Conservation (phyloP, 345 rosid species). For the Kandelia obovata region DNA sequence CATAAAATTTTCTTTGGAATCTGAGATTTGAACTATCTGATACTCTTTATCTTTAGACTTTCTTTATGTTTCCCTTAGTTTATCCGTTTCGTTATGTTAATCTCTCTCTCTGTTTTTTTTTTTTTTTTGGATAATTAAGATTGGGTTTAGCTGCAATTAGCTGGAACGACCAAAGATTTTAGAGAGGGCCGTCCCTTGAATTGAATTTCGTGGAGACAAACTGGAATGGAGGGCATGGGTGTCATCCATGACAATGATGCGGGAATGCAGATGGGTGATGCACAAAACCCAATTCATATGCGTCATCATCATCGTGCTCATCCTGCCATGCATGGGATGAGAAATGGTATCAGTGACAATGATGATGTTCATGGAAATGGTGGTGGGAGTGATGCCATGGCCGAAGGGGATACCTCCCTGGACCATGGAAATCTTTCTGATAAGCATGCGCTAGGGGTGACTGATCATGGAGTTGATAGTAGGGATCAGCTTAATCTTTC, state of each 20-base stretch:
- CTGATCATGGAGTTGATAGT: constrained; percentile 10
- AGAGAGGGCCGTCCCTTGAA: background rate
- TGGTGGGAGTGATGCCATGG: constrained; percentile 29
- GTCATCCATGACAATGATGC: constrained; percentile 38
- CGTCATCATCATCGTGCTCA: constrained; percentile 36
- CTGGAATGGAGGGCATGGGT: constrained; percentile 31
- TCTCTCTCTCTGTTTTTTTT: background rate
- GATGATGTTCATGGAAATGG: constrained; percentile 26
- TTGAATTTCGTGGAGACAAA: background rate
- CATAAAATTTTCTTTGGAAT: no score
- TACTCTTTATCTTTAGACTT: no score
- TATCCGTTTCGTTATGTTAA: background rate
- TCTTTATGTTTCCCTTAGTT: background rate
- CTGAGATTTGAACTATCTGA: no score
- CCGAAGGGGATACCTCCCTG: background rate
- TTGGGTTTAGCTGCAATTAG: background rate
- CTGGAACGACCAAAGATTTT: background rate
- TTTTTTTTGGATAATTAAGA: background rate
- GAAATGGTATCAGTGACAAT: constrained; percentile 40
- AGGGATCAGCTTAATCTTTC: constrained; percentile 21
- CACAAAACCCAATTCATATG: constrained; percentile 39
- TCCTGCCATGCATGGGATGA: constrained; percentile 40
- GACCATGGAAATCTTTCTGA: background rate
- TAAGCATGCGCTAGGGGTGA: background rate
- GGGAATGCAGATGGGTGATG: constrained; percentile 41